Conservation (phyloP, 768 basidiomycete species). For the Kwoniella dejecticola region DNA sequence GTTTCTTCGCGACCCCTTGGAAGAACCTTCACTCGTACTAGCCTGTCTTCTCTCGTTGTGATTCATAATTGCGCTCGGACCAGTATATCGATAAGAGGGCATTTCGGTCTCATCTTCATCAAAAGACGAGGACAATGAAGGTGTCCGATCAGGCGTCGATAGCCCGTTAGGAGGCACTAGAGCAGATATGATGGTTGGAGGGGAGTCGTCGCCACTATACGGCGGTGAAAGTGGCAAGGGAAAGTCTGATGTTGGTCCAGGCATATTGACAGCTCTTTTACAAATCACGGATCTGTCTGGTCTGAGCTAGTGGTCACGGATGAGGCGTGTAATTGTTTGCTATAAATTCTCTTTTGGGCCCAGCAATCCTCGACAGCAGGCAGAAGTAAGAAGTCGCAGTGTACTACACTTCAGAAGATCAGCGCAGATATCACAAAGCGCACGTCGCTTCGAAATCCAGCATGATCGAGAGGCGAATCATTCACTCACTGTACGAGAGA, state of each 20-base stretch:
- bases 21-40: conserved; percentile 4
- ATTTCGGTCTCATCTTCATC: background rate
- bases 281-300: too few relatives aligned
- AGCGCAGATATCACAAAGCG: too few relatives aligned
- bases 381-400: too few relatives aligned
- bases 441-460: too few relatives aligned
- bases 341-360: too few relatives aligned
- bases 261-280: background rate
- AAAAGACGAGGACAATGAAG: conserved; percentile 7
- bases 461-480: too few relatives aligned
- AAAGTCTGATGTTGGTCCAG: background rate
- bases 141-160: conserved; percentile 7
- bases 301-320: too few relatives aligned
- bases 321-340: too few relatives aligned
- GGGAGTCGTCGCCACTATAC: conserved; percentile 9
- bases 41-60: conserved; percentile 1
- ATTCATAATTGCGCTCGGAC: background rate
- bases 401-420: too few relatives aligned
- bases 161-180: conserved; percentile 8
- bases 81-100: background rate
- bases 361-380: too few relatives aligned
- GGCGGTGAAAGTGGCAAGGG: conserved; percentile 14
- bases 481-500: too few relatives aligned
- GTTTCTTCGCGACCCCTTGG: background rate
- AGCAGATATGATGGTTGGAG: background rate